These are phyloP conservation scores for Fonsecaea monophora DNA, from an alignment of 2,329 filamentous ascomycete species.

Conservation along the genomic window DNA sequence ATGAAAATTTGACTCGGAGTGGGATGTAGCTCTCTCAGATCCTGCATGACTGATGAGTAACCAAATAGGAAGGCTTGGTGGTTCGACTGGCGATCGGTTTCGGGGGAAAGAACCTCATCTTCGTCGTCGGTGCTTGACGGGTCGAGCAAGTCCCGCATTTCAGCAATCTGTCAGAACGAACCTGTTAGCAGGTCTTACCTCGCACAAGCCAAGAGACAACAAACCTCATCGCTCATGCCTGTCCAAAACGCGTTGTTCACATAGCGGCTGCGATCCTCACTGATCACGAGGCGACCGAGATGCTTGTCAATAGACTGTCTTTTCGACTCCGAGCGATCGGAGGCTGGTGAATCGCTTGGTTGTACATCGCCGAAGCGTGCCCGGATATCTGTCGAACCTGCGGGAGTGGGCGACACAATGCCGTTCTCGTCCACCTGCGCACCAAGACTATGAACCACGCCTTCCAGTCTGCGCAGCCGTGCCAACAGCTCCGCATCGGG, in stretches of 20 bases:
- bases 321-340: constrained; percentile 27
- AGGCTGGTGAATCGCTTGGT: constrained; percentile 21
- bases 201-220: constrained; percentile 13
- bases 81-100: constrained; percentile 49
- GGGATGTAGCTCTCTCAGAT: constrained; percentile 64
- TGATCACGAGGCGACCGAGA: constrained; percentile 65
- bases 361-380: constrained; percentile 30
- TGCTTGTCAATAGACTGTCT: constrained; percentile 49
- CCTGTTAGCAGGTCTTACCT: not conserved
- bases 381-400: constrained; percentile 28
- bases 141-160: constrained; percentile 67
- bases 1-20: constrained; percentile 56
- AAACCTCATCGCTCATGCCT: constrained; percentile 65
- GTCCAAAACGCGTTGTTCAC: constrained; percentile 69
- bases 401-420: constrained; percentile 22
- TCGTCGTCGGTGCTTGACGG: constrained; percentile 62
- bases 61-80: constrained; percentile 68
- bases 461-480: constrained; percentile 64
- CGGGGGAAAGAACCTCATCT: constrained; percentile 58
- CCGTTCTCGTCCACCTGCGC: constrained; percentile 49
- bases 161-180: constrained; percentile 57
- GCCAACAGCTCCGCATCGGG: constrained; percentile 66
- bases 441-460: constrained; percentile 66
- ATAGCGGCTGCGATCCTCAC: constrained; percentile 65
- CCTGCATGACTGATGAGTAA: constrained; percentile 63